phyloP scores from a whole-genome alignment of 2,329 filamentous ascomycete genomes.

The Pseudogymnoascus sp. region DNA sequence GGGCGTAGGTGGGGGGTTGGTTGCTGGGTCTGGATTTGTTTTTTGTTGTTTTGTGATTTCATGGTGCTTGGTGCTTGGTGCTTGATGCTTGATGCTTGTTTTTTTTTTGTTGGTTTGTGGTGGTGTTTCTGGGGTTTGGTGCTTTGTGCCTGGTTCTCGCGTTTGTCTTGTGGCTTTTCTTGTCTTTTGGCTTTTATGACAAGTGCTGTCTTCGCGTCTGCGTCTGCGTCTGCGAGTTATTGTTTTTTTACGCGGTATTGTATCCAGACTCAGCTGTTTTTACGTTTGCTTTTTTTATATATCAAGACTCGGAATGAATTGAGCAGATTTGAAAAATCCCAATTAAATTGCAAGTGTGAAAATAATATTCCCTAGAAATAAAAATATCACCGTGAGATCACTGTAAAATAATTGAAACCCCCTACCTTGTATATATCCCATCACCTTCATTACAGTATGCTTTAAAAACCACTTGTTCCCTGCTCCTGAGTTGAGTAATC shows the following conservation, averaged over 20 bases:
- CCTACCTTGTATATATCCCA: neutral
- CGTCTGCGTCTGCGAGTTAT: neutral
- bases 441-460: neutral
- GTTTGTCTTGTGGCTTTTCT: neutral
- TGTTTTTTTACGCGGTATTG: neutral
- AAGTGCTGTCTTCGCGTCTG: neutral
- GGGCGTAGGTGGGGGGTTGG: neutral
- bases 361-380: neutral
- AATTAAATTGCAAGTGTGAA: neutral
- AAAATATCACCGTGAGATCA: neutral
- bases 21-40: neutral
- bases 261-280: slow-evolving; percentile 1
- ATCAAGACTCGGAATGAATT: neutral
- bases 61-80: neutral
- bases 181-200: neutral
- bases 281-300: neutral
- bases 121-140: neutral
- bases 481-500: too few species aligned
- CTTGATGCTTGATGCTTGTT: neutral
- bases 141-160: neutral
- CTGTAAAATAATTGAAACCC: neutral
- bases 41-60: neutral
- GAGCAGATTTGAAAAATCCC: neutral
- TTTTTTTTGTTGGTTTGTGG: neutral
- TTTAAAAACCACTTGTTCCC: too few species aligned